Evolutionary conservation across 768 basidiomycete genomes (phyloP), one percentile per base, ranked within the genome.

Genomic region (Mrakia hoshinonis): DNA sequence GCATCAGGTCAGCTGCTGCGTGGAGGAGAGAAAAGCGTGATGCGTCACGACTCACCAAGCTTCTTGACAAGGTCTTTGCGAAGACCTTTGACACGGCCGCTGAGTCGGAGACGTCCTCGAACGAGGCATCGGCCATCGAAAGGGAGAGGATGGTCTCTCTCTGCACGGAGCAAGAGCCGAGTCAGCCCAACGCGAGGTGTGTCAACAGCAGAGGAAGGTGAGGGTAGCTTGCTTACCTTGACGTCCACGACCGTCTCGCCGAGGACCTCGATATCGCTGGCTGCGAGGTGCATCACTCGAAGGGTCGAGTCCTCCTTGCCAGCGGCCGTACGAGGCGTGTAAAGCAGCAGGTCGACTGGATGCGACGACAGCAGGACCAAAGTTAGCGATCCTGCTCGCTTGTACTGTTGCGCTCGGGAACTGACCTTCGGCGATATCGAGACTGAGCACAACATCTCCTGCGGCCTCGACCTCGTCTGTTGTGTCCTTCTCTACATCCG

Each of bases 181-280:
- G 47, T 66, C 48, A 49, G 48, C 47, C 46, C 13, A 18, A 31
- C 29, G 26, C 46, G 2, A 43, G 24, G 34, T 22, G 38, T 38
- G 20, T 3, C 13, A 2, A 11, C 10, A 0, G 43, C 1, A 22
- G 5, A 15, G 24, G 43, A 24, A 65, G 11, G 5, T 22, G 46
- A 66, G n/a, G 58, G 39, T 0, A 60, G 54, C 67, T 69, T 69
- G 12, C 68, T 26, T 0, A 60, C 67, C 67, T 69, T 69, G 12
- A 86, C 89, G 69, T 87, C 85, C 0, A 87, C 84, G 75, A 87
- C 87, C 12, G 88, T 76, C 77, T 92, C 88, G 0, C 91, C 75
- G 11, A 87, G 78, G 9, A 85, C 79, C 67, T 87, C 84, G 4
- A 90, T 74, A 73, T 91, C 88, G 0, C 86, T 86, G 5, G 84